Evolutionary conservation across 768 basidiomycete genomes (phyloP).

Genomic region (Lactifluus pinguis): DNA sequence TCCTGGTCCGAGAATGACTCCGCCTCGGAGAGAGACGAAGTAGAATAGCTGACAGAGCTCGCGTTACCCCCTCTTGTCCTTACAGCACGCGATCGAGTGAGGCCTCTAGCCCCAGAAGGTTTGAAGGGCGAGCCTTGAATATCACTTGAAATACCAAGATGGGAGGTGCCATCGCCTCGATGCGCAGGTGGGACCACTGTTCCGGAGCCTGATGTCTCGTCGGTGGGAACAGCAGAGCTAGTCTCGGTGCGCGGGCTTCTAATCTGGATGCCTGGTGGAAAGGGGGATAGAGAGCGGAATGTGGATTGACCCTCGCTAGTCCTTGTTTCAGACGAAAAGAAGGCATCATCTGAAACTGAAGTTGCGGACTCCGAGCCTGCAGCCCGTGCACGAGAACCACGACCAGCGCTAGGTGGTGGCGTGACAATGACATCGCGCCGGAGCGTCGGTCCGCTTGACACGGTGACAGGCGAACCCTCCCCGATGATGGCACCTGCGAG

Average conservation of each 20-base stretch:
- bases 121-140: constrained; percentile 33
- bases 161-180: not conserved
- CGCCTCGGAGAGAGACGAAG: constrained; percentile 29
- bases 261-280: constrained; percentile 23
- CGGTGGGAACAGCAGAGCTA: constrained; percentile 28
- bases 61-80: constrained; percentile 37
- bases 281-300: constrained; percentile 31
- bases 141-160: not conserved
- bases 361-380: constrained; percentile 22
- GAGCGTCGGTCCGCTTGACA: constrained; percentile 53
- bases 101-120: constrained; percentile 25
- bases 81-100: constrained; percentile 52
- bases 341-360: constrained; percentile 36
- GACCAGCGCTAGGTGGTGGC: constrained; percentile 35
- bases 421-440: constrained; percentile 35
- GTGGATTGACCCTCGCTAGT: constrained; percentile 27
- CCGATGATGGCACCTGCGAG: constrained; percentile 27
- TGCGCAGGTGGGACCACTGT: constrained; percentile 14
- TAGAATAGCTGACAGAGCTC: constrained; percentile 37
- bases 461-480: constrained; percentile 59
- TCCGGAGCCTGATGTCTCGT: constrained; percentile 28
- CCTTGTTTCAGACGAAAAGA: constrained; percentile 35
- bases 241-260: constrained; percentile 24
- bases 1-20: constrained; percentile 52
- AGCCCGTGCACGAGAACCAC: constrained; percentile 23